Conservation (phyloP, 2,329 filamentous ascomycete genomes). For the Fusarium zealandicum region DNA sequence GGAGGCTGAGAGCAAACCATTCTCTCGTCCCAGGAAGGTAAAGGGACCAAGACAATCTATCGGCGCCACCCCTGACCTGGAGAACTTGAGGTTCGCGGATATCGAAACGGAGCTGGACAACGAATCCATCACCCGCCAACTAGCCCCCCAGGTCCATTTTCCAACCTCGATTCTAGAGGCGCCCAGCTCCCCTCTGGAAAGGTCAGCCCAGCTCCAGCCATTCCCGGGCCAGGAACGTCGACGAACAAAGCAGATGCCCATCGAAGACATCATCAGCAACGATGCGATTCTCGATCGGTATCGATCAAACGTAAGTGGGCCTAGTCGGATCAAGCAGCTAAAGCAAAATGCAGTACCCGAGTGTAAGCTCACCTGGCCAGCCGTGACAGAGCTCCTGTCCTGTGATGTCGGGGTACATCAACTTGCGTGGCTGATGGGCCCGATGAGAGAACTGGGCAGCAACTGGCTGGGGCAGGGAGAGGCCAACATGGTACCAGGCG, state of each 20-base stretch:
- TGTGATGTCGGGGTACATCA: constrained; percentile 36
- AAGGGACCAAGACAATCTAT: background rate
- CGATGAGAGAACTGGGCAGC: constrained; percentile 32
- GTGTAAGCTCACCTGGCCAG: constrained; percentile 31
- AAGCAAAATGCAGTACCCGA: background rate
- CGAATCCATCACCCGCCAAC: constrained; percentile 12
- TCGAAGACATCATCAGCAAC: background rate
- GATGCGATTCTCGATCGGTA: background rate
- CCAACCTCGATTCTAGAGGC: background rate
- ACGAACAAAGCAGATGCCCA: constrained; percentile 1
- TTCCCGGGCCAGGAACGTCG: constrained; percentile 5
- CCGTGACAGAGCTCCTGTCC: constrained; percentile 36
- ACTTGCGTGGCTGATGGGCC: constrained; percentile 28
- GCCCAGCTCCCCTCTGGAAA: background rate
- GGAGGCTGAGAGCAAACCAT: constrained; percentile 20
- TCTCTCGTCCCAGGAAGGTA: constrained; percentile 22
- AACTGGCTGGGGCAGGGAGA: constrained; percentile 36
- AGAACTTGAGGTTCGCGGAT: background rate
- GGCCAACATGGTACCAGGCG: background rate
- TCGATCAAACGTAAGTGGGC: background rate
- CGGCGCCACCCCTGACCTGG: too few species aligned
- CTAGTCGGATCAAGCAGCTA: too few species aligned
- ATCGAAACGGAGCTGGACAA: constrained; percentile 4
- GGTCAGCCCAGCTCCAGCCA: background rate
- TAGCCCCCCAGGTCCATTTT: constrained; percentile 23